Evolutionary conservation across 192 early-diverging fungal genomes (phyloP).

Genomic region (Backusella parvicylindrica): DNA sequence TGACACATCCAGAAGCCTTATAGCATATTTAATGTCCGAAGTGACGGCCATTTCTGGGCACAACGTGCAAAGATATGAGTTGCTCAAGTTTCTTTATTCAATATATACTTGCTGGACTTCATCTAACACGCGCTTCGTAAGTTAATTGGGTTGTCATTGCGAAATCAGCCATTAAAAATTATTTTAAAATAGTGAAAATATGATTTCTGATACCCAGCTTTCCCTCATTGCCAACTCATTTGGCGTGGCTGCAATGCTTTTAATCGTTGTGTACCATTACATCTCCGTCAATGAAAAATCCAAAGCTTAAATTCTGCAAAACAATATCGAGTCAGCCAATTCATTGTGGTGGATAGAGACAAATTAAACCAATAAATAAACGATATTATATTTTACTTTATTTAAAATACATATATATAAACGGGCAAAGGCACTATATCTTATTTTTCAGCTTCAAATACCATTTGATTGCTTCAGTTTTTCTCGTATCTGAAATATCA

Average conservation of each 20-base stretch:
- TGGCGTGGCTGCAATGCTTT: conserved; percentile 47
- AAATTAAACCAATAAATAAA: not conserved
- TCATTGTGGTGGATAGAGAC: not conserved
- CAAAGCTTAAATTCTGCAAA: not conserved
- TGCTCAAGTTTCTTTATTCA: not conserved
- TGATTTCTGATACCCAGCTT: conserved; percentile 55
- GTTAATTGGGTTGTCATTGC: not conserved
- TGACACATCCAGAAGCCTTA: no score
- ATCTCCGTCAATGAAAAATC: conserved; percentile 38
- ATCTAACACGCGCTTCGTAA: not conserved
- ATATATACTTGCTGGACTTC: not conserved
- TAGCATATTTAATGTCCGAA: not conserved
- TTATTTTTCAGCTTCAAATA: conserved; percentile 27
- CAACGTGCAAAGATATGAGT: not conserved
- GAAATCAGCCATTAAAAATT: not conserved
- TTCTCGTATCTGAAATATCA: conserved; percentile 34
- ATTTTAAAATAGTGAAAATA: not conserved
- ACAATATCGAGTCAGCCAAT: not conserved
- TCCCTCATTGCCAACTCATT: conserved; percentile 48
- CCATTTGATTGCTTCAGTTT: conserved; percentile 32
- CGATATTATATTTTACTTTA: not conserved
- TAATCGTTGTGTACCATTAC: conserved; percentile 56
- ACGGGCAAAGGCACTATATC: not conserved
- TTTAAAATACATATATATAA: not conserved
- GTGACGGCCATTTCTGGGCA: not conserved